phyloP scores from a whole-genome alignment of 2,329 filamentous ascomycete genomes.

The Orbilia javanica region DNA sequence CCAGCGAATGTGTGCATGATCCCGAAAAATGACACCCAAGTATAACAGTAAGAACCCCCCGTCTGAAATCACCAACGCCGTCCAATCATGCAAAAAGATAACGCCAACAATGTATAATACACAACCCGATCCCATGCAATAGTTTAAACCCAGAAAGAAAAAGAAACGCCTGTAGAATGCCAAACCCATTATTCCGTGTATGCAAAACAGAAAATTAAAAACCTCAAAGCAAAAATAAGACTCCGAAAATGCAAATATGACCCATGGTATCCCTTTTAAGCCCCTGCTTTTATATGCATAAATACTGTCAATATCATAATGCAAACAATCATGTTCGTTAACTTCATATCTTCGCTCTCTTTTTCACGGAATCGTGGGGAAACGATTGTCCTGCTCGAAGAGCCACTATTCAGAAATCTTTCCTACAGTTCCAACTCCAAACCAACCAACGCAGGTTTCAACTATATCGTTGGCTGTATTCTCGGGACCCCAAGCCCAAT shows the following conservation, averaged over 20 bases:
- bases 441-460: slow-evolving; percentile 50
- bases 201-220: not conserved
- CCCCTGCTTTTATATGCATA: too few relatives aligned
- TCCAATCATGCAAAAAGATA: not conserved
- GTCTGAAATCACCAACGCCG: not conserved
- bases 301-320: not conserved
- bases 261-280: slow-evolving; percentile 11
- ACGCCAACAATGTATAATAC: not conserved
- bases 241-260: slow-evolving; percentile 1
- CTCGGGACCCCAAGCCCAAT: slow-evolving; percentile 50
- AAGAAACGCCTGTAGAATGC: not conserved
- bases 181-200: not conserved
- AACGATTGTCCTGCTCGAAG: not conserved
- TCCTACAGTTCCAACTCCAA: slow-evolving; percentile 46
- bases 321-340: too few relatives aligned
- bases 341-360: too few relatives aligned
- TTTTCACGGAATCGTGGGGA: not conserved
- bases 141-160: not conserved
- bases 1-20: too few relatives aligned
- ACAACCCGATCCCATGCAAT: not conserved
- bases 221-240: not conserved
- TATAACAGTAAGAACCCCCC: not conserved
- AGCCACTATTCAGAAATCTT: slow-evolving; percentile 26
- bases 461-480: slow-evolving; percentile 53
- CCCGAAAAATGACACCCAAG: too few relatives aligned